Conservation (phyloP, 768 basidiomycete genomes). For the Inosperma sp. region DNA sequence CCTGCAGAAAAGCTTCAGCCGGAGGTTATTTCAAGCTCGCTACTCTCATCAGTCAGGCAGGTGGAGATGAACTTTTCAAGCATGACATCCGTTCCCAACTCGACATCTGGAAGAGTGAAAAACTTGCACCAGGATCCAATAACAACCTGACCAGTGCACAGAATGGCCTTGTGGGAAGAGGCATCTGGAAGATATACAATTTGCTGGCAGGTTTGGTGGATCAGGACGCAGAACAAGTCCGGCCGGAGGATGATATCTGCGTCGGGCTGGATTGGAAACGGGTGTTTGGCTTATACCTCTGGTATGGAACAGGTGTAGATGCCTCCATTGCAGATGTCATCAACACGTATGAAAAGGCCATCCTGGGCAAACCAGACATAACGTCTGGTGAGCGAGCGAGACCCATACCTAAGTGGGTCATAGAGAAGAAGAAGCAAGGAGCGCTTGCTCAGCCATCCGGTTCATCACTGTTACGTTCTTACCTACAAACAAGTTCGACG, state of each 20-base stretch:
- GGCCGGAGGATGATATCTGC: constrained; percentile 44
- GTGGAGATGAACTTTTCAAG: constrained; percentile 70
- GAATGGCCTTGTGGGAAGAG: constrained; percentile 44
- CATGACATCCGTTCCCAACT: constrained; percentile 73
- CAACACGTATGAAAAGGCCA: constrained; percentile 50
- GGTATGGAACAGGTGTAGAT: constrained; percentile 77
- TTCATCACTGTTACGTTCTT: constrained; percentile 19
- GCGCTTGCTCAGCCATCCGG: constrained; percentile 12
- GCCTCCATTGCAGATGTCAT: constrained; percentile 69
- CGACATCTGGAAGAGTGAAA: constrained; percentile 75
- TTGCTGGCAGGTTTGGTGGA: constrained; percentile 71
- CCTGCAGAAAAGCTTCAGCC: constrained; percentile 69
- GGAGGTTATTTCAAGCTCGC: constrained; percentile 80
- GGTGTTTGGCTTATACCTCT: constrained; percentile 83
- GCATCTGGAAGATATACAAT: constrained; percentile 76
- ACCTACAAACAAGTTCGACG: constrained; percentile 33
- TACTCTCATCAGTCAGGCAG: constrained; percentile 82
- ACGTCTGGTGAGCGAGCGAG: constrained; percentile 38
- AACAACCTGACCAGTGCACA: constrained; percentile 14
- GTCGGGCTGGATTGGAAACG: constrained; percentile 91
- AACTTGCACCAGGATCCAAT: constrained; percentile 36
- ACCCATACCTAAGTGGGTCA: constrained; percentile 56
- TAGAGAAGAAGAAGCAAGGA: constrained; percentile 37
- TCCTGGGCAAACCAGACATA: constrained; percentile 23
- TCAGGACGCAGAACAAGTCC: constrained; percentile 50